These are phyloP conservation scores for Leccinum boreale DNA, from an alignment of 768 basidiomycete genomes.

Conservation along the genomic window DNA sequence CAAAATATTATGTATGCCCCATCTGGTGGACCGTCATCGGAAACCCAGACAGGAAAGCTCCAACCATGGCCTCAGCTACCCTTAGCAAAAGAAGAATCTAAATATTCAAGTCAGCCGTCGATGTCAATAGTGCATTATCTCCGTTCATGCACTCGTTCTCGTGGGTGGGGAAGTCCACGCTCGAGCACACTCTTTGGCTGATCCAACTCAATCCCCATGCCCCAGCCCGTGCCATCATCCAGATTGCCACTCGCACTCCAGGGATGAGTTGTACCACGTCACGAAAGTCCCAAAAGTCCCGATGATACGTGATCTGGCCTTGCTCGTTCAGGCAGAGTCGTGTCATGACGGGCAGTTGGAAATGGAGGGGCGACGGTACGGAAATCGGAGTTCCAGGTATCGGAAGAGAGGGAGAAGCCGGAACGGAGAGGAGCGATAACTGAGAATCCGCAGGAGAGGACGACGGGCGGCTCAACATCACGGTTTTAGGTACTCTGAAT, in stretches of 20 bases:
- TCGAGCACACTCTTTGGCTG: constrained; percentile 16
- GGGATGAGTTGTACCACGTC: constrained; percentile 74
- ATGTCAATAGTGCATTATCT: constrained; percentile 14
- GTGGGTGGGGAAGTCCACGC: neutral
- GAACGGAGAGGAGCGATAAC: constrained; percentile 22
- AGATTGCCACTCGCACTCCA: constrained; percentile 62
- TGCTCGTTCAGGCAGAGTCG: constrained; percentile 78
- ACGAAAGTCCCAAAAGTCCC: constrained; percentile 79
- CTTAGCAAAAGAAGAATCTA: constrained; percentile 5
- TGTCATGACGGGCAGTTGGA: constrained; percentile 68
- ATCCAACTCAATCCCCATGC: constrained; percentile 53
- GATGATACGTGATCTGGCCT: constrained; percentile 74
- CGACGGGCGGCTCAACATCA: constrained; percentile 33
- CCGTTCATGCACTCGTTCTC: neutral
- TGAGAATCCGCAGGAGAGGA: constrained; percentile 30
- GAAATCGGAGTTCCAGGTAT: constrained; percentile 57
- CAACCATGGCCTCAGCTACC: neutral
- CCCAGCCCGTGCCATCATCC: constrained; percentile 62
- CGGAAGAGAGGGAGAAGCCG: constrained; percentile 47
- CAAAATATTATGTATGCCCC: neutral
- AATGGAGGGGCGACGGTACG: constrained; percentile 68
- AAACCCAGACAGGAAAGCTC: neutral
- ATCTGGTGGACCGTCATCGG: neutral
- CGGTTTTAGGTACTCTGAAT: constrained; percentile 38
- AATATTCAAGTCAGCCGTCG: constrained; percentile 1